A percentile compares a stretch with the other conserved stretches of the same genome.
Conservation (phyloP, 139 green algal genomes). For the Astrephomene gubernaculifera region DNA sequence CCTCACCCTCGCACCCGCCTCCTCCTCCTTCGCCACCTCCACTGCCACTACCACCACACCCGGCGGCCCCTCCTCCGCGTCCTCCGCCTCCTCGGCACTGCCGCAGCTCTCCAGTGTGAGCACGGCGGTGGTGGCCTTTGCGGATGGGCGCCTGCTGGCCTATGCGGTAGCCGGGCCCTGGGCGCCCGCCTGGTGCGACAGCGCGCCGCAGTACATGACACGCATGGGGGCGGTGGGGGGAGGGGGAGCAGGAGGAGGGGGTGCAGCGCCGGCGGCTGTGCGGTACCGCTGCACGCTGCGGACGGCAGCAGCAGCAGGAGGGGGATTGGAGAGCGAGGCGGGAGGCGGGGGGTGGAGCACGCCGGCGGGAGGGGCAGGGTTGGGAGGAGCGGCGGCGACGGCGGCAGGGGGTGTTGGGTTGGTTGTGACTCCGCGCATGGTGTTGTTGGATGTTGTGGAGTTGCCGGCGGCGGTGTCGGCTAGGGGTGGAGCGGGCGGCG, state of each 20-base stretch:
- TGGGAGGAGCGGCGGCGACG: not conserved
- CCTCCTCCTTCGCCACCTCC: not conserved
- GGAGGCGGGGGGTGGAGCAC: too few species aligned
- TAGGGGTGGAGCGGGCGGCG: not conserved
- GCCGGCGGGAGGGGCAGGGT: not conserved
- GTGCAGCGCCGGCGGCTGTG: constrained; percentile 12
- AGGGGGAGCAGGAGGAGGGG: too few species aligned
- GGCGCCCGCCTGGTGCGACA: constrained; percentile 38
- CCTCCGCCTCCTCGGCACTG: not conserved
- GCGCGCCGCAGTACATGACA: constrained; percentile 8
- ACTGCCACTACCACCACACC: too few species aligned
- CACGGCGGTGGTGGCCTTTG: constrained; percentile 1
- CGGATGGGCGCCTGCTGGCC: constrained; percentile 11
- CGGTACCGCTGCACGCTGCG: constrained; percentile 24
- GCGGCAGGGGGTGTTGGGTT: not conserved
- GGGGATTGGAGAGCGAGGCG: not conserved
- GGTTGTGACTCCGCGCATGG: constrained; percentile 12
- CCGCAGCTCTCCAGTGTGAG: not conserved
- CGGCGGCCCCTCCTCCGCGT: not conserved
- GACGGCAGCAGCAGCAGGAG: not conserved
- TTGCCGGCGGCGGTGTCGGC: not conserved
- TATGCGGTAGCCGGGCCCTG: constrained; percentile 23
- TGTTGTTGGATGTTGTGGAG: constrained; percentile 37
- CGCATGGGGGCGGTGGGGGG: not conserved
- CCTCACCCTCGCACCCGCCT: not conserved